phyloP scores from a whole-genome alignment of 148 eudicot species.

The Simmondsia chinensis region DNA sequence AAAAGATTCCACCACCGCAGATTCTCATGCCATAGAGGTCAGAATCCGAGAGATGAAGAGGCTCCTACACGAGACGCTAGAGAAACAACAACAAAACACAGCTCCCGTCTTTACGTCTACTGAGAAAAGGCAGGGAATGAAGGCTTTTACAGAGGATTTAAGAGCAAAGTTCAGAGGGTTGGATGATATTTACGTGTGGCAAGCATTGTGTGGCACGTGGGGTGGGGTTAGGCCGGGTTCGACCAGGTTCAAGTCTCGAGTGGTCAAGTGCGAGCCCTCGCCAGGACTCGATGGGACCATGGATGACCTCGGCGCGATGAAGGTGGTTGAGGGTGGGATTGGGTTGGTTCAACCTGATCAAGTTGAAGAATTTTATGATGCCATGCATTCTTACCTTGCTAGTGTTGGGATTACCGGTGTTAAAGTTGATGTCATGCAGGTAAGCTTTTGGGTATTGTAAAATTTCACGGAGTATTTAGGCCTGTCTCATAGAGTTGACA shows the following conservation, averaged over 20 bases:
- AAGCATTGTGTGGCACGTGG: conserved; percentile 77
- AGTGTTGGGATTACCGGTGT: conserved; percentile 72
- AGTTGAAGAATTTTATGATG: conserved; percentile 53
- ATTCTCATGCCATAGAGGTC: too few species aligned
- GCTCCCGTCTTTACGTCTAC: too few species aligned
- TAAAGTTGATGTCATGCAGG: conserved; percentile 83
- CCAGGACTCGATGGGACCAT: conserved; percentile 52
- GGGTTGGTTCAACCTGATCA: conserved; percentile 69
- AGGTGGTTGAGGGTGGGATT: conserved; percentile 66
- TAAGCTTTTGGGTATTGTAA: too few species aligned
- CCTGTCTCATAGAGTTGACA: too few species aligned
- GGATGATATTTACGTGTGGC: conserved; percentile 78
- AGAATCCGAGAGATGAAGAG: conserved; percentile 20
- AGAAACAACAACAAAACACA: too few species aligned
- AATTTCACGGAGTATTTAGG: too few species aligned
- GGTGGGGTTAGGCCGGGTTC: conserved; percentile 59
- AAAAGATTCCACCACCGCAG: too few species aligned
- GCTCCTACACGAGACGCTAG: too few species aligned
- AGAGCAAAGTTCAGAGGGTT: conserved; percentile 41
- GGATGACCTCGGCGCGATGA: conserved; percentile 84
- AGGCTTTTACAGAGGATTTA: conserved; percentile 60
- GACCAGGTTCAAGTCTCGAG: conserved; percentile 32
- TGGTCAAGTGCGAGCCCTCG: conserved; percentile 43
- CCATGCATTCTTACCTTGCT: conserved; percentile 54
- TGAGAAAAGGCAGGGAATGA: conserved; percentile 59